Conservation (phyloP, 495 filamentous ascomycete species). For the Podospora comata region DNA sequence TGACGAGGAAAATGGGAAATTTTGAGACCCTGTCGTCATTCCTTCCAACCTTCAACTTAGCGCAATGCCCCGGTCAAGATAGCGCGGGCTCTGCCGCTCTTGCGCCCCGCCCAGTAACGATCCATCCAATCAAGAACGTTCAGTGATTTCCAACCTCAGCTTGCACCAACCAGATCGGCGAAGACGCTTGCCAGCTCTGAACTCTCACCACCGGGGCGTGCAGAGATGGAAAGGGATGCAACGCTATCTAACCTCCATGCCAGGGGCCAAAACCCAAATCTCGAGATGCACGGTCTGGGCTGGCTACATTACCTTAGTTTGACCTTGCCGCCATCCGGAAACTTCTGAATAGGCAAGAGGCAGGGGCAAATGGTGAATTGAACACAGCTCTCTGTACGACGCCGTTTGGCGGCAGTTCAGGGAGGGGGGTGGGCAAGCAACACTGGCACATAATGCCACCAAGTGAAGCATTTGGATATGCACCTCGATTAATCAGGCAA, state of each 20-base stretch:
- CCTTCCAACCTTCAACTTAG: background rate
- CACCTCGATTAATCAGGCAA: background rate
- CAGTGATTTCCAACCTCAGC: background rate
- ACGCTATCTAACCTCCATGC: constrained; percentile 3
- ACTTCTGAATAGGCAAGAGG: background rate
- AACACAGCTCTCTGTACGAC: background rate
- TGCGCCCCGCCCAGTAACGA: background rate
- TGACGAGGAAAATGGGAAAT: constrained; percentile 3
- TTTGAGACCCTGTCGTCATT: constrained; percentile 2
- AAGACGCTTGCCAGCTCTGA: background rate
- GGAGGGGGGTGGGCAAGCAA: background rate
- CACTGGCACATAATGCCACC: background rate
- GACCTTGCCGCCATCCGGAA: constrained; percentile 1
- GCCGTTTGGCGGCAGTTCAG: background rate
- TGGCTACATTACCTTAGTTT: background rate
- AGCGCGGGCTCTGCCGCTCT: constrained; percentile 6
- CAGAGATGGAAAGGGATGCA: background rate
- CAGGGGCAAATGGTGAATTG: background rate
- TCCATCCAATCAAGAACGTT: background rate
- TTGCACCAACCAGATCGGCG: constrained; percentile 6
- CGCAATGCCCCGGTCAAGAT: constrained; percentile 2
- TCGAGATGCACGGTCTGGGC: background rate
- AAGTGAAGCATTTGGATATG: background rate
- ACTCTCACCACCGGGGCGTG: no score
- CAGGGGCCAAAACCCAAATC: constrained; percentile 4